phyloP scores from a whole-genome alignment of 495 filamentous ascomycete species.

The Podospora sp. region DNA sequence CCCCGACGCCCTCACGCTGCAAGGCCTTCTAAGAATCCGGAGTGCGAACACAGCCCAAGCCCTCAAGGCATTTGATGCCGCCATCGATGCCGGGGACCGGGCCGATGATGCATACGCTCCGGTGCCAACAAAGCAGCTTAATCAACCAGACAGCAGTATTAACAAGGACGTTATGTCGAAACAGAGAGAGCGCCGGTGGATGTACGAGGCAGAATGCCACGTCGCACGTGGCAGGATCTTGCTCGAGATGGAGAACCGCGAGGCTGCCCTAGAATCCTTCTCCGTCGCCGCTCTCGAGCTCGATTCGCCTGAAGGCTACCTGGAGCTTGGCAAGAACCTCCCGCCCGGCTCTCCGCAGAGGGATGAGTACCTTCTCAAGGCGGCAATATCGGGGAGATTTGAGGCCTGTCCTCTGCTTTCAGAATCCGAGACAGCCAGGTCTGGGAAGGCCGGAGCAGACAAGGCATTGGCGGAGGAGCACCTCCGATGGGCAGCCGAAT shows the following conservation, averaged over 20 bases:
- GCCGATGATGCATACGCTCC: conserved; percentile 12
- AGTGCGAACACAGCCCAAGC: conserved; percentile 14
- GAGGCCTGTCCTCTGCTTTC: conserved; percentile 27
- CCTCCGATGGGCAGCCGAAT: conserved; percentile 16
- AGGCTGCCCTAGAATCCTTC: conserved; percentile 31
- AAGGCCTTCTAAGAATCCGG: conserved; percentile 16
- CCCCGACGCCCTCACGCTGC: conserved; percentile 19
- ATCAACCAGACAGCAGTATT: not conserved
- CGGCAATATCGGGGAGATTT: conserved; percentile 30
- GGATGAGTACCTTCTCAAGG: conserved; percentile 29
- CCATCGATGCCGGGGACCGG: conserved; percentile 20
- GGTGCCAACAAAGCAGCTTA: not conserved
- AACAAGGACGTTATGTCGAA: not conserved
- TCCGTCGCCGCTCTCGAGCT: conserved; percentile 32
- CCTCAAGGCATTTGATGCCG: conserved; percentile 28
- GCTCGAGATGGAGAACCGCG: conserved; percentile 13
- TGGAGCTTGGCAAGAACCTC: conserved; percentile 34
- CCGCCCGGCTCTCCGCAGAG: conserved; percentile 22
- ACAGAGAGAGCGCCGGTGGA: conserved; percentile 33
- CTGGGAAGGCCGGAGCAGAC: not conserved
- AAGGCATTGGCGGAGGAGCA: not conserved
- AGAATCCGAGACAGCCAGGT: not conserved
- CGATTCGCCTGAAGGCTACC: conserved; percentile 27
- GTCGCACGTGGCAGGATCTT: conserved; percentile 30
- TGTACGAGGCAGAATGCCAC: conserved; percentile 35